phyloP scores from a whole-genome alignment of 2,329 filamentous ascomycete genomes.

The Paecilomyces dactylethromorphus region DNA sequence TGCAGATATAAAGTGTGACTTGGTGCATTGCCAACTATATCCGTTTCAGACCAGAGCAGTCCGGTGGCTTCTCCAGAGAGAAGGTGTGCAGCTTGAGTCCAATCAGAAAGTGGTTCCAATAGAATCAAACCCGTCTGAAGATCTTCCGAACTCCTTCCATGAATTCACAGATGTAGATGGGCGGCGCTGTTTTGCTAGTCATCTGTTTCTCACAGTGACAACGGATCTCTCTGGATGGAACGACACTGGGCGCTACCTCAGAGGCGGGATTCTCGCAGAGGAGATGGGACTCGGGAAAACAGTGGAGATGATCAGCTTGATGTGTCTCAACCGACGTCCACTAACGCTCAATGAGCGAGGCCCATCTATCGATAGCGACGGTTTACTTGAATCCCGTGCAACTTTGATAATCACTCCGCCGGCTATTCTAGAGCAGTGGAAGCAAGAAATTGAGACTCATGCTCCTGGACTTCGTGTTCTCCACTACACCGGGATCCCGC shows the following conservation, averaged over 20 bases:
- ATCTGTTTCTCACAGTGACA: conserved; percentile 34
- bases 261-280: conserved; percentile 43
- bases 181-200: conserved; percentile 32
- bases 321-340: conserved; percentile 32
- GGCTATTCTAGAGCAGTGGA: conserved; percentile 59
- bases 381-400: conserved; percentile 40
- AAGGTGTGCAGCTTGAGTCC: conserved; percentile 29
- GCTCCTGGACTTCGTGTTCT: conserved; percentile 51
- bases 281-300: conserved; percentile 48
- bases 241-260: conserved; percentile 21
- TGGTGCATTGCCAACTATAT: conserved; percentile 35
- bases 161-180: conserved; percentile 31
- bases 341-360: conserved; percentile 8
- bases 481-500: conserved; percentile 51
- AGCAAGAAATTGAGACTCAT: conserved; percentile 52
- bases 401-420: conserved; percentile 59
- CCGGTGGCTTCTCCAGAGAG: conserved; percentile 40
- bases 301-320: conserved; percentile 42
- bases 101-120: conserved; percentile 22
- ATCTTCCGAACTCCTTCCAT: conserved; percentile 33
- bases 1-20: conserved; percentile 26
- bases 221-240: conserved; percentile 28
- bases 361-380: conserved; percentile 12
- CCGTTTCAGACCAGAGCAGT: conserved; percentile 44
- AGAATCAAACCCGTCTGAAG: conserved; percentile 1